Conservation (phyloP, 2,329 filamentous ascomycete species). For the Phoma sp. region DNA sequence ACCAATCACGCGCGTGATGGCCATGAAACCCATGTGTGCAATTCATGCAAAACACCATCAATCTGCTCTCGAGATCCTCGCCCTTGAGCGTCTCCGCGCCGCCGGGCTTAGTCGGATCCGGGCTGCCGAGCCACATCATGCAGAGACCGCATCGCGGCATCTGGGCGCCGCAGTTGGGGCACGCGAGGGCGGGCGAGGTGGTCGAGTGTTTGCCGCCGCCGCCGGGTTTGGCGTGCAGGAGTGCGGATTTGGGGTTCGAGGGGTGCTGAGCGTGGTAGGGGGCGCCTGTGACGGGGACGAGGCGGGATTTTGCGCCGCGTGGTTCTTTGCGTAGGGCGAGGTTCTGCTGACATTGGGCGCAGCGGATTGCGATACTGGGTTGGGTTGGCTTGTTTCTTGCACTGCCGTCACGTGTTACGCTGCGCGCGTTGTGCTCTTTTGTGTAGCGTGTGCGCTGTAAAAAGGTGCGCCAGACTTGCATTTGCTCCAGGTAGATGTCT, state of each 20-base stretch:
- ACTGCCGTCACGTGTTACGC: constrained; percentile 66
- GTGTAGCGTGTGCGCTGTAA: constrained; percentile 79
- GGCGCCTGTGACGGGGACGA: constrained; percentile 25
- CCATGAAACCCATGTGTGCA: constrained; percentile 71
- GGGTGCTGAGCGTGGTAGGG: constrained; percentile 9
- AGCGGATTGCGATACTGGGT: constrained; percentile 75
- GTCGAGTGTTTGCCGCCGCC: constrained; percentile 11
- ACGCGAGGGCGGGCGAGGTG: constrained; percentile 58
- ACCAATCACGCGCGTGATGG: constrained; percentile 68
- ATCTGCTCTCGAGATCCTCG: constrained; percentile 59
- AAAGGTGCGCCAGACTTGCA: constrained; percentile 75
- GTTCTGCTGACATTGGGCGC: constrained; percentile 72
- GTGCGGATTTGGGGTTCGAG: constrained; percentile 5
- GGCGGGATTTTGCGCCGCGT: constrained; percentile 22
- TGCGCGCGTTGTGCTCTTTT: constrained; percentile 74
- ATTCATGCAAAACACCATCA: constrained; percentile 66
- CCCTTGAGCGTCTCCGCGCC: constrained; percentile 44
- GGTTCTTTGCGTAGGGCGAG: constrained; percentile 53
- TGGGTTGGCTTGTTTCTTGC: constrained; percentile 67
- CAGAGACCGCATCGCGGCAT: constrained; percentile 70
- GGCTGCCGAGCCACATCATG: constrained; percentile 65
- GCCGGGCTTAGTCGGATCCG: constrained; percentile 58
- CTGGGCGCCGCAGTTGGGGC: constrained; percentile 66
- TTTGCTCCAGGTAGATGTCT: constrained; percentile 73
- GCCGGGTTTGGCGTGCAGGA: constrained; percentile 12